These are phyloP conservation scores for Ceratocystis harringtonii DNA, from an alignment of 2,329 filamentous ascomycete genomes.

Conservation along the genomic window DNA sequence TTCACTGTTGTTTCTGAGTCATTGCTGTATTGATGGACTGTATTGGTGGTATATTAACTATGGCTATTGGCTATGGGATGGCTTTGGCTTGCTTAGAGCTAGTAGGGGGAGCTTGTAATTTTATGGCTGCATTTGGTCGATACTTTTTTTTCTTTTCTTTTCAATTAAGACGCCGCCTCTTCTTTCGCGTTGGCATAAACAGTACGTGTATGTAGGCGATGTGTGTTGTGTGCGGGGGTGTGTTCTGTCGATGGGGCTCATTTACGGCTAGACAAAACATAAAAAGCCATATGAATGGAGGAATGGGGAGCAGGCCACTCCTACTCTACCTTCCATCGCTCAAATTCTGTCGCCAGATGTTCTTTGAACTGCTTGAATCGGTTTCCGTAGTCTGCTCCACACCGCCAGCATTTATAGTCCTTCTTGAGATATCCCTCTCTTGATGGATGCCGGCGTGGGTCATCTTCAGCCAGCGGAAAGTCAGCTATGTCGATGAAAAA, in stretches of 20 bases:
- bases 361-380: slow-evolving; percentile 58
- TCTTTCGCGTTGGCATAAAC: not conserved
- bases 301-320: not conserved
- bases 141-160: not conserved
- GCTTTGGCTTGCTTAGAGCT: not conserved
- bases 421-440: slow-evolving; percentile 43
- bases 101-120: not conserved
- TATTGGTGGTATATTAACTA: not conserved
- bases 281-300: no score
- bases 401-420: slow-evolving; percentile 74
- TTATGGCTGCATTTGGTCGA: slow-evolving; percentile 3
- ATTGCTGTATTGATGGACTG: not conserved
- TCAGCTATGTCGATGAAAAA: slow-evolving; percentile 70
- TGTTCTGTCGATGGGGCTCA: no score
- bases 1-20: not conserved
- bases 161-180: not conserved
- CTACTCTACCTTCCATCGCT: slow-evolving; percentile 55
- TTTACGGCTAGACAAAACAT: no score
- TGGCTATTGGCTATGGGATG: not conserved
- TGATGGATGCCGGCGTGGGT: slow-evolving; percentile 44
- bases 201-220: no score
- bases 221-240: no score
- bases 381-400: slow-evolving; percentile 57
- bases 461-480: slow-evolving; percentile 57
- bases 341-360: slow-evolving; percentile 62